Conservation (phyloP, 1,284 basidiomycete species). For the Takashimella tepidaria region DNA sequence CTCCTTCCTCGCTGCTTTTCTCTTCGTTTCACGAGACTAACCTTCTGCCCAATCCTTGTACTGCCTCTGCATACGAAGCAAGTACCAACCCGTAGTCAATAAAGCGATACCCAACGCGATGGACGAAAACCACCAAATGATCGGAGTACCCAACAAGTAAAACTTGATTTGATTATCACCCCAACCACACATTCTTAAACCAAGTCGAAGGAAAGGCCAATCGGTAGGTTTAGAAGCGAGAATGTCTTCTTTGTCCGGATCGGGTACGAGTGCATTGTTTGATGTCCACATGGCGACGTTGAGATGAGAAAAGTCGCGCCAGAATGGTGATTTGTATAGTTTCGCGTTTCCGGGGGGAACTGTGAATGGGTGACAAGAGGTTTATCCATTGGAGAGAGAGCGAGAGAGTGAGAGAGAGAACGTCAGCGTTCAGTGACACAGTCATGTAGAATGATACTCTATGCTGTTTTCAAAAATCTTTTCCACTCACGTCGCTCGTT, state of each 20-base stretch:
- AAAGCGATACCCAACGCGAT: slow-evolving; percentile 61
- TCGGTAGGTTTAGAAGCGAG: slow-evolving; percentile 86
- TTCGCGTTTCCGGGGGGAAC: slow-evolving; percentile 78
- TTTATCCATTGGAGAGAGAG: too few species aligned
- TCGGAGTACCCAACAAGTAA: slow-evolving; percentile 85
- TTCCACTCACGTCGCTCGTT: slow-evolving; percentile 80
- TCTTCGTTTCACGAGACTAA: too few species aligned
- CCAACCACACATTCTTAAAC: slow-evolving; percentile 97
- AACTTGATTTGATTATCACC: slow-evolving; percentile 82
- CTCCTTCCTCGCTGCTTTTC: neutral
- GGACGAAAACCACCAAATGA: slow-evolving; percentile 85
- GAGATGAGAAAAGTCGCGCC: slow-evolving; percentile 95
- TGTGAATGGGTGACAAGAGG: slow-evolving; percentile 41
- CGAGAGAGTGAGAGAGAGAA: too few species aligned
- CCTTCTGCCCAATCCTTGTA: slow-evolving; percentile 85
- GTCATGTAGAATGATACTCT: too few species aligned
- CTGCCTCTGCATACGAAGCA: slow-evolving; percentile 79
- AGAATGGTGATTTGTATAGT: slow-evolving; percentile 84
- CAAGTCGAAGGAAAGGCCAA: slow-evolving; percentile 87
- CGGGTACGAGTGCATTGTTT: slow-evolving; percentile 94
- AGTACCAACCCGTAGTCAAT: slow-evolving; percentile 60
- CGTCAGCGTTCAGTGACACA: too few species aligned
- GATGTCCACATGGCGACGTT: slow-evolving; percentile 99
- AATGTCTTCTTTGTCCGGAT: slow-evolving; percentile 97
- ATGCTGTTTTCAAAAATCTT: too few species aligned